Percentiles rank a stretch among this genome's conserved stretches.
phyloP scores from a whole-genome alignment of 2,329 filamentous ascomycete genomes.

The Colletotrichum agaves region DNA sequence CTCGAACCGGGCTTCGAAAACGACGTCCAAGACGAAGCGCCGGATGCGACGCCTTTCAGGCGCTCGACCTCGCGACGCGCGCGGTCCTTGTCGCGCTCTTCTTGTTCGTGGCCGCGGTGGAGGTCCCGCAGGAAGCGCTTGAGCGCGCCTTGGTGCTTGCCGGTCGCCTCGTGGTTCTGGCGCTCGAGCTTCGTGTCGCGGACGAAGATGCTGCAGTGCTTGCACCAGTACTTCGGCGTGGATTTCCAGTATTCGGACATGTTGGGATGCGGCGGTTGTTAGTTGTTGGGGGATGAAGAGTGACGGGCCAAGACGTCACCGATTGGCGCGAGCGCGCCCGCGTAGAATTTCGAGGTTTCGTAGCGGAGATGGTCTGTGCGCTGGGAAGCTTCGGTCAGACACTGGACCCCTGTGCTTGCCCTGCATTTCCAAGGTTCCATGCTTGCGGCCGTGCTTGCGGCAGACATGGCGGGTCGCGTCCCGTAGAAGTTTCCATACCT shows the following conservation, averaged over 20 bases:
- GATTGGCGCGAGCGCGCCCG: not conserved
- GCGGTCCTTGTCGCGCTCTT: slow-evolving; percentile 82
- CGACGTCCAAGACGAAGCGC: slow-evolving; percentile 45
- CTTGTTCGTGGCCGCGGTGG: slow-evolving; percentile 83
- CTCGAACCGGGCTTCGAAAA: slow-evolving; percentile 43
- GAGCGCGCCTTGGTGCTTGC: slow-evolving; percentile 83
- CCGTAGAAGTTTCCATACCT: too few relatives aligned
- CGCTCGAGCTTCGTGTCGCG: slow-evolving; percentile 93
- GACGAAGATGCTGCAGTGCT: slow-evolving; percentile 90
- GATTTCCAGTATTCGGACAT: slow-evolving; percentile 99
- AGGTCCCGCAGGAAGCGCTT: slow-evolving; percentile 92
- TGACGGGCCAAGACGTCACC: slow-evolving; percentile 14
- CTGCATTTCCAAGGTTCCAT: too few relatives aligned
- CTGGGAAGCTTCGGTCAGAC: not conserved
- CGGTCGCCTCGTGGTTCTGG: slow-evolving; percentile 88
- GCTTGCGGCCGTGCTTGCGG: too few relatives aligned
- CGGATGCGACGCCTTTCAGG: slow-evolving; percentile 79
- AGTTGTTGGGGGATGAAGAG: not conserved
- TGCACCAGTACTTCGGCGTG: slow-evolving; percentile 97
- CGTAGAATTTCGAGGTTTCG: slow-evolving; percentile 22
- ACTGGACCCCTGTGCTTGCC: not conserved
- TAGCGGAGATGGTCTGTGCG: not conserved
- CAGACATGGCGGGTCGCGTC: too few relatives aligned
- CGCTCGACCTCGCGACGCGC: slow-evolving; percentile 88
- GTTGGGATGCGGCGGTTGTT: slow-evolving; percentile 4